Base-by-base conservation (phyloP, 345 rosid species). In the Barbarea vulgaris region DNA sequence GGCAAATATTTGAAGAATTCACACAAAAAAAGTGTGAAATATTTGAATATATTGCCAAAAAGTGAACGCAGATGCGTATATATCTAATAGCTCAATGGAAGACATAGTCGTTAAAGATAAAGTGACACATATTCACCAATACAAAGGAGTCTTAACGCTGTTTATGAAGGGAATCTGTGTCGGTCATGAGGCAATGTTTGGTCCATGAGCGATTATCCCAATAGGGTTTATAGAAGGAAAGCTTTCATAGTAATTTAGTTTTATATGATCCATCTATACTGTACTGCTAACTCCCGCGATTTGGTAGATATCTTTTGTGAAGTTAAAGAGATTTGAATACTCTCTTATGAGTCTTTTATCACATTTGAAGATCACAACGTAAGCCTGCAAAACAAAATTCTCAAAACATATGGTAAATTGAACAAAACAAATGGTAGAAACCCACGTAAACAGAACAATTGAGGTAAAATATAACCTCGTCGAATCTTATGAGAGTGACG, bases 331-430 rank as follows among this genome's bases (percentile, higher is more conserved):
- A 77, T 86, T 87, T 0, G 78, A 78, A 79, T 83, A 89, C 79
- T 89, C 90, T 4, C 90, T 80, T 11, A 89, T 36, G 27, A 87
- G 86, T 74, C 83, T 86, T 72, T 86, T 87, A 86, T 84, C 83
- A 82, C 95, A 89, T 84, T 89, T 87, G 85, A 89, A 89, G 77
- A 87, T 86, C 69, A 87, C 92, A 2, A 76, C 80, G 61, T 89
- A 89, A 21, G 84, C 89, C 94, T 89, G 46, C 56, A 48, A 42
- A 18, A 30, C 8, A 48, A n/a, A n/a, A n/a, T n/a, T n/a, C n/a
- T n/a, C n/a, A n/a, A n/a, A n/a, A n/a, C n/a, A n/a, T 12, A 18
- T 48, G 57, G 68, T 42, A 63, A 27, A 60, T 21, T 60, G 17
- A 42, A 5, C 56, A 39, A 55, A 37, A 10, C 0, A 1, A 48